Base-by-base conservation (phyloP, 192 early-diverging fungal species). In the Kappamyces sp. region DNA sequence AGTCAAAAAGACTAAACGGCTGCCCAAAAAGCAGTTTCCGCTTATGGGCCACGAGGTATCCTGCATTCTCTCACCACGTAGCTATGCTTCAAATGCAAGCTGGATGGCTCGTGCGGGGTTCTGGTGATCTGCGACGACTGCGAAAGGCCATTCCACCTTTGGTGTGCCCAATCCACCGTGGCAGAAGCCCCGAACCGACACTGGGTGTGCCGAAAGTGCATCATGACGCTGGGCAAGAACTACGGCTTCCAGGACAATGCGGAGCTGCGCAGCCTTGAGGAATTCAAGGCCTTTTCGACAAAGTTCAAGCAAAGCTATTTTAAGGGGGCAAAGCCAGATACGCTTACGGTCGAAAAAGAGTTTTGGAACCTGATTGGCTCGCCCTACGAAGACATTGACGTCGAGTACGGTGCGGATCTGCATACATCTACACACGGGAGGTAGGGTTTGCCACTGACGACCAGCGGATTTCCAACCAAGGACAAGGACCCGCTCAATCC, bases 381-480 rank as follows among this genome's bases (percentile, higher is more conserved):
- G 49, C 84, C 90, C 1, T 88, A 89, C 60, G 89, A 94, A 61
- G 85, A 87, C 41, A 86, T 91, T 2, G 87, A 94, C 60, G 92
- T 98, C 0, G 92, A 94, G 70, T 98, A 98, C 60, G 95, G 95
- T 9, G 95, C 95, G 1, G 95, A 98, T 64, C 67, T 95, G 55
- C 92, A 96, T 66, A 86, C 90, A 10, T 85, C 87, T 12, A 79
- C 87, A 58, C 89, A 94, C 65, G 95, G 95, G 66, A 92, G 87
- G 85, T 87, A 68, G 34, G 40, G 1, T 49, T n/a, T 50, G 6
- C 15, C n/a, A 47, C 10, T 37, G 3, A 7, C 44, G 23, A 44
- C 32, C 66, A 87, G 90, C 64, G 93, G 87, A 3, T 97, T 97
- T 71, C 90, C 93, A 15, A 76, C 74, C n/a, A 60, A 55, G 9